These are phyloP conservation scores for Arachnomyces sp. DNA, from an alignment of 2,329 filamentous ascomycete species.

Conservation along the genomic window DNA sequence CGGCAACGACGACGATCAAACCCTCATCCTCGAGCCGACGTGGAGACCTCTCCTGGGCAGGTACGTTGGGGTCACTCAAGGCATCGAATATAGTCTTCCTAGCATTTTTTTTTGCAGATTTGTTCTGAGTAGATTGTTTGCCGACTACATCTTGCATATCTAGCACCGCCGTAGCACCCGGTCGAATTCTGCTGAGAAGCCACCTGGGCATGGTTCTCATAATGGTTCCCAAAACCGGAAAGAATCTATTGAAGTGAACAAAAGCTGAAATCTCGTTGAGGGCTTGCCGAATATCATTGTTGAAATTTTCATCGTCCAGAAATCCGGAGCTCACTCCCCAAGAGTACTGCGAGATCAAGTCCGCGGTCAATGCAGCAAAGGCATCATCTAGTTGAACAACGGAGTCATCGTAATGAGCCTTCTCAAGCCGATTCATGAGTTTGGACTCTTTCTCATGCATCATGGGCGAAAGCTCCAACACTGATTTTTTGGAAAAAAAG, in stretches of 20 bases:
- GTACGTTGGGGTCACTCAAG: constrained; percentile 9
- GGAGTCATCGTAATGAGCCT: constrained; percentile 2
- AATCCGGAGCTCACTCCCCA: constrained; percentile 20
- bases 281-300: constrained; percentile 10
- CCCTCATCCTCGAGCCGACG: constrained; percentile 12
- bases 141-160: no score
- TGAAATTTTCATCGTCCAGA: constrained; percentile 21
- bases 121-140: neutral
- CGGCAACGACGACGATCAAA: constrained; percentile 10
- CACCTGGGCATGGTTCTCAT: no score
- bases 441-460: constrained; percentile 23
- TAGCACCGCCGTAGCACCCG: no score
- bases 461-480: constrained; percentile 28
- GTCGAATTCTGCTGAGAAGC: no score
- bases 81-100: constrained; percentile 13
- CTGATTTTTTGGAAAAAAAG: constrained; percentile 38
- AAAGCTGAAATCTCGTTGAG: constrained; percentile 15
- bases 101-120: neutral
- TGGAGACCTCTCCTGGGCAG: constrained; percentile 8
- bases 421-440: constrained; percentile 12
- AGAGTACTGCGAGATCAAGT: constrained; percentile 29
- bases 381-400: constrained; percentile 14
- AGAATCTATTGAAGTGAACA: no score
- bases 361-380: constrained; percentile 23
- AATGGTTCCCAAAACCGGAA: no score